These are phyloP conservation scores for Tetrahymena malaccensis DNA, from an alignment of 73 alveolate genomes.

Conservation along the genomic window DNA sequence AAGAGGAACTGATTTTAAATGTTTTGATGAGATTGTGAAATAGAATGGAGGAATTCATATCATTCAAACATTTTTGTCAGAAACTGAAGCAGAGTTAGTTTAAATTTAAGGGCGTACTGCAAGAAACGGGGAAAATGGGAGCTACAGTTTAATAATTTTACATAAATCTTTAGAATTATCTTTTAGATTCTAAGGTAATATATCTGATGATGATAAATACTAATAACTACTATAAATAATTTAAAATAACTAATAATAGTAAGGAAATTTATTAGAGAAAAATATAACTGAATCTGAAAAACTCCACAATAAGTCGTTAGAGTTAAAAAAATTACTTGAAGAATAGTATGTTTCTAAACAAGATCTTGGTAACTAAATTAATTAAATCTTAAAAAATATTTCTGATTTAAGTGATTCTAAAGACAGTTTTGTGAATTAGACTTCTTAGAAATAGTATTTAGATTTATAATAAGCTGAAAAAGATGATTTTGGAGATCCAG, in stretches of 20 bases:
- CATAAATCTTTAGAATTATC: neutral
- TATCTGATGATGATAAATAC: neutral
- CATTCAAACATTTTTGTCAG: constrained; percentile 27
- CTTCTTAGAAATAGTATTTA: neutral
- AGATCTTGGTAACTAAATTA: neutral
- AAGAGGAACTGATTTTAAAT: constrained; percentile 44
- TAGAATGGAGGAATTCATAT: constrained; percentile 41
- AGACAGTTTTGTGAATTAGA: neutral
- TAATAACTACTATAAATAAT: neutral
- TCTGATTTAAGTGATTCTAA: neutral
- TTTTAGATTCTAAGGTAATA: neutral
- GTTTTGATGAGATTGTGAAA: neutral
- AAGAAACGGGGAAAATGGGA: constrained; percentile 44
- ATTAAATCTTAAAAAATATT: too few species aligned
- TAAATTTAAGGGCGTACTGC: constrained; percentile 46
- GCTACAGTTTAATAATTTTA: constrained; percentile 21
- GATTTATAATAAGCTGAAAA: neutral
- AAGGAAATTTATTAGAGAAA: neutral
- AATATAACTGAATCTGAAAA: neutral
- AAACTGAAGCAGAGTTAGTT: constrained; percentile 3
- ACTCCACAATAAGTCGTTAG: neutral
- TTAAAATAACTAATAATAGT: too few species aligned
- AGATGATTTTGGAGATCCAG: neutral
- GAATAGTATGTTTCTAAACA: neutral
- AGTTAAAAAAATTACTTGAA: neutral